Percentiles rank a stretch among this genome's conserved stretches.
phyloP scores from a whole-genome alignment of 1,139 yeast species.

The Blastobotrys ciferrii region DNA sequence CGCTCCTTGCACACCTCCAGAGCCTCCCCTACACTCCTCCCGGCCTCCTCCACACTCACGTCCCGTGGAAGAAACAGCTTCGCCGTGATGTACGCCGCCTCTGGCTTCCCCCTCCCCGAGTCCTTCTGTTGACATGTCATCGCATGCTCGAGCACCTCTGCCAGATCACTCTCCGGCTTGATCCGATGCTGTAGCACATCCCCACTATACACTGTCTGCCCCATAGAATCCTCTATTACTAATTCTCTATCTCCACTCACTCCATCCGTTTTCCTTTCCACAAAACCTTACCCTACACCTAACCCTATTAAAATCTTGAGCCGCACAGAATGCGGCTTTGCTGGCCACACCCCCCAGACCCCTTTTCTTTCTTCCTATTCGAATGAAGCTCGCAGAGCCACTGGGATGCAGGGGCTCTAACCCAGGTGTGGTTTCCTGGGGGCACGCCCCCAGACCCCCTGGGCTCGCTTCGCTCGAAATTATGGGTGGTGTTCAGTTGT shows the following conservation, averaged over 20 bases:
- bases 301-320: no score
- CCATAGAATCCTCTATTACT: background rate
- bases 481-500: no score
- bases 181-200: slow-evolving; percentile 23
- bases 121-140: background rate
- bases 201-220: slow-evolving; percentile 22
- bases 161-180: slow-evolving; percentile 15
- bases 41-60: slow-evolving; percentile 16
- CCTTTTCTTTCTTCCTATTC: no score
- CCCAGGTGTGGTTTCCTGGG: no score
- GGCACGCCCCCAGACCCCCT: no score
- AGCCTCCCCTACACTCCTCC: slow-evolving; percentile 18
- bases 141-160: slow-evolving; percentile 16
- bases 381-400: no score
- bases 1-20: slow-evolving; percentile 14
- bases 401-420: no score
- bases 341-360: no score
- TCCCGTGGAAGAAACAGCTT: slow-evolving; percentile 29
- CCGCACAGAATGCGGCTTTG: no score
- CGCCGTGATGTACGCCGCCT: slow-evolving; percentile 22
- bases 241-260: background rate
- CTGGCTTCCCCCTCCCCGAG: background rate
- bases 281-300: background rate
- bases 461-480: no score
- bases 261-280: background rate